phyloP scores from a whole-genome alignment of 768 basidiomycete genomes.

The Leucocoprinus birnbaumii region DNA sequence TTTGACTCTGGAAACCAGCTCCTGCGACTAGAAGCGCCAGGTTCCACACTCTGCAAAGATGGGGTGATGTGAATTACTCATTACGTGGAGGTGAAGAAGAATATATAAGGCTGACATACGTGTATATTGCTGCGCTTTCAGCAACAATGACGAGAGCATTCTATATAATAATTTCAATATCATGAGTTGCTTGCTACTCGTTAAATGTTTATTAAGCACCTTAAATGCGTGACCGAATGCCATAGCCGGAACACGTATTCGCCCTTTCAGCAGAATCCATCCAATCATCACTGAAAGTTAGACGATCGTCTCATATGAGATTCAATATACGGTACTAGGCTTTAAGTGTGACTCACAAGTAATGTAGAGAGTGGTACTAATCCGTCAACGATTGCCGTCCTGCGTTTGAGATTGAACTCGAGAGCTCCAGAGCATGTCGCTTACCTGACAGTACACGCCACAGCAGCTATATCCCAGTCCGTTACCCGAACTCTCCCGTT shows the following conservation, averaged over 20 bases:
- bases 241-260: not conserved
- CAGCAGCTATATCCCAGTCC: not conserved
- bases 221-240: not conserved
- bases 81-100: not conserved
- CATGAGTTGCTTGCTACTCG: too few relatives aligned
- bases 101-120: not conserved
- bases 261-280: not conserved
- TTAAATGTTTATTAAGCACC: too few relatives aligned
- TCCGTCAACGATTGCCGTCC: too few relatives aligned
- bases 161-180: not conserved
- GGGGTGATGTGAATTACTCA: too few relatives aligned
- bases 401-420: too few relatives aligned
- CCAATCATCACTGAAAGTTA: not conserved
- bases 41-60: slow-evolving; percentile 2
- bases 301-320: too few relatives aligned
- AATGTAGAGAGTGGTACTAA: not conserved
- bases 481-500: not conserved
- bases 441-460: not conserved
- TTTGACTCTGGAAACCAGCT: not conserved
- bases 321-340: too few relatives aligned
- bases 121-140: slow-evolving; percentile 14
- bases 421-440: too few relatives aligned
- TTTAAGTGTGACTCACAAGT: not conserved
- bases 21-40: not conserved
- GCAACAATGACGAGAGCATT: slow-evolving; percentile 6